Conservation (phyloP, 2,329 filamentous ascomycete species). For the Ceratocystis ficicola region DNA sequence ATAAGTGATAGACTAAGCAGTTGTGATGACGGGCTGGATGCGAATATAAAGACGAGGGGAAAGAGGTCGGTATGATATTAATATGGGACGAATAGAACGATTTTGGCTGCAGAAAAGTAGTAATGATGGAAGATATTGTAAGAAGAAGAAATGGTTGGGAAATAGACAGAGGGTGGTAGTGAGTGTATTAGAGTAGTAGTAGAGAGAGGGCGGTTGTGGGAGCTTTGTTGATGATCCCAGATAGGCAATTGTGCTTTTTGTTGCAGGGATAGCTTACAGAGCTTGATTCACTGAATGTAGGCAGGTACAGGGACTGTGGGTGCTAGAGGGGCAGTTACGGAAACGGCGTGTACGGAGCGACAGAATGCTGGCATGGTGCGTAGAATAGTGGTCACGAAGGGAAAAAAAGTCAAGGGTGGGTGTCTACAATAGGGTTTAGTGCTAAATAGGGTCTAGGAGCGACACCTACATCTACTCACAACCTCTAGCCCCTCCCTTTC, state of each 20-base stretch:
- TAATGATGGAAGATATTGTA: background rate
- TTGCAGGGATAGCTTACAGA: background rate
- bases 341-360: background rate
- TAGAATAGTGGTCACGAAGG: background rate
- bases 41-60: background rate
- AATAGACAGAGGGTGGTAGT: background rate
- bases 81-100: background rate
- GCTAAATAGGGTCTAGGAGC: background rate
- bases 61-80: background rate
- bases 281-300: background rate
- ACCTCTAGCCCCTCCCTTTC: background rate
- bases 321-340: background rate
- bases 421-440: background rate
- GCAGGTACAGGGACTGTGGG: background rate
- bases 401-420: background rate
- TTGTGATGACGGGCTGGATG: background rate
- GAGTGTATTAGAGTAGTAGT: background rate
- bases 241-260: background rate
- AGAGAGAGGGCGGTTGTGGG: background rate
- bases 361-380: background rate
- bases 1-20: background rate
- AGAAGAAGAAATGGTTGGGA: background rate
- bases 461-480: background rate
- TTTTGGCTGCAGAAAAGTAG: background rate
- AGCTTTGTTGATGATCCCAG: background rate